A percentile compares a stretch with the other conserved stretches of the same genome.
Evolutionary conservation across 345 rosid genomes (phyloP).

Genomic region (Melaleuca alternifolia): DNA sequence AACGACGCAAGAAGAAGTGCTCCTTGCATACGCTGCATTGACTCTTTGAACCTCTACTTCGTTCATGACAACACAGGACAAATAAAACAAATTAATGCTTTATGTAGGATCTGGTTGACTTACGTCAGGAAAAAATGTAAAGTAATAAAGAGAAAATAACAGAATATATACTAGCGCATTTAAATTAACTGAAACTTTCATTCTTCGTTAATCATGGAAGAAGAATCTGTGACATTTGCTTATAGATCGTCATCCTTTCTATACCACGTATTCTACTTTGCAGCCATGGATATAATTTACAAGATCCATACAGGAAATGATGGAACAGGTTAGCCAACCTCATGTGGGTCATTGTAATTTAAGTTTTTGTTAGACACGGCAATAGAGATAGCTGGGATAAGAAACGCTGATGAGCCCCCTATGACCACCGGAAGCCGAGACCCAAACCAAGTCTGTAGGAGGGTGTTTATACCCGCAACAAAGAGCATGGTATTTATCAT

Average conservation of each 20-base stretch:
- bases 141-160: not conserved
- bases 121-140: not conserved
- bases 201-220: not conserved
- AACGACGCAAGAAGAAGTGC: slow-evolving; percentile 66
- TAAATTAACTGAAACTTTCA: not conserved
- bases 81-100: not conserved
- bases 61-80: not conserved
- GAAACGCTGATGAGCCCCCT: slow-evolving; percentile 64
- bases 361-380: slow-evolving; percentile 33
- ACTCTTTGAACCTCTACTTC: slow-evolving; percentile 45
- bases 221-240: not conserved
- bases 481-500: slow-evolving; percentile 64
- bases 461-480: slow-evolving; percentile 73
- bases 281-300: not conserved
- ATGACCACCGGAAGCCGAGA: slow-evolving; percentile 78
- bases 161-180: not conserved
- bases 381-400: slow-evolving; percentile 62
- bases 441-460: slow-evolving; percentile 63
- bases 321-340: slow-evolving; percentile 22
- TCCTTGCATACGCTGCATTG: slow-evolving; percentile 75
- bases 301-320: not conserved
- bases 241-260: not conserved
- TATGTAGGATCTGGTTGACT: not conserved
- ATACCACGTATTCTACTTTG: not conserved
- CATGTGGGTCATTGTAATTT: slow-evolving; percentile 28